A percentile compares a stretch with the other conserved stretches of the same genome.
Conservation (phyloP, 2,329 filamentous ascomycete genomes). For the Acephala macrosclerotiorum region DNA sequence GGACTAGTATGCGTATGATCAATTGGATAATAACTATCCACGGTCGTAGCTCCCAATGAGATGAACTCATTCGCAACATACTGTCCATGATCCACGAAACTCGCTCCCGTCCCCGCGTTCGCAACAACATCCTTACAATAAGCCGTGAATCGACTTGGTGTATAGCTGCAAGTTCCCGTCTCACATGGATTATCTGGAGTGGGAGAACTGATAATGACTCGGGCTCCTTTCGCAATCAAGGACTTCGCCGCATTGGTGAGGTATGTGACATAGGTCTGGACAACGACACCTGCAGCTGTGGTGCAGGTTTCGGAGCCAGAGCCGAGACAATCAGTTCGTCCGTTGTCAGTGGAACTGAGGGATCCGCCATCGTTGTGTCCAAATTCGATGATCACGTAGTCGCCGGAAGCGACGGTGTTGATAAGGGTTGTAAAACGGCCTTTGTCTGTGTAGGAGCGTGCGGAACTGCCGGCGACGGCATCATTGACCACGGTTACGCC, state of each 20-base stretch:
- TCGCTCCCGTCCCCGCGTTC: conserved; percentile 46
- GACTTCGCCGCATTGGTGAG: conserved; percentile 36
- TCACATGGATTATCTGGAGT: conserved; percentile 73
- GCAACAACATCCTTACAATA: conserved; percentile 58
- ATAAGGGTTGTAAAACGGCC: conserved; percentile 67
- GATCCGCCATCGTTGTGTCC: conserved; percentile 75
- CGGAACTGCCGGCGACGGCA: conserved; percentile 70
- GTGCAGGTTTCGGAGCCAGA: conserved; percentile 54
- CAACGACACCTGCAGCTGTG: conserved; percentile 56
- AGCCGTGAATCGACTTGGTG: conserved; percentile 60
- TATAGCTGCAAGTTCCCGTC: conserved; percentile 55
- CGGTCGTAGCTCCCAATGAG: conserved; percentile 52
- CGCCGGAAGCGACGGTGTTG: conserved; percentile 44
- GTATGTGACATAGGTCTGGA: conserved; percentile 43
- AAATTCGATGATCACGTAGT: conserved; percentile 63
- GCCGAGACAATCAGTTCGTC: conserved; percentile 62
- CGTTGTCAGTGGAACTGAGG: conserved; percentile 61
- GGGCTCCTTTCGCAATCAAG: conserved; percentile 61
- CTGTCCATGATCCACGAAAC: conserved; percentile 65
- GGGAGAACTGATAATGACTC: conserved; percentile 64
- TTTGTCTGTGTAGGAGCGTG: conserved; percentile 71
- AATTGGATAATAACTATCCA: conserved; percentile 59
- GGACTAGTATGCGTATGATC: conserved; percentile 69
- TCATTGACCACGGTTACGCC: conserved; percentile 64
- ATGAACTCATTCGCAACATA: conserved; percentile 60